A percentile compares a stretch with the other conserved stretches of the same genome.
phyloP scores from a whole-genome alignment of 78 protist genomes.

The Protostelium mycophagum region DNA sequence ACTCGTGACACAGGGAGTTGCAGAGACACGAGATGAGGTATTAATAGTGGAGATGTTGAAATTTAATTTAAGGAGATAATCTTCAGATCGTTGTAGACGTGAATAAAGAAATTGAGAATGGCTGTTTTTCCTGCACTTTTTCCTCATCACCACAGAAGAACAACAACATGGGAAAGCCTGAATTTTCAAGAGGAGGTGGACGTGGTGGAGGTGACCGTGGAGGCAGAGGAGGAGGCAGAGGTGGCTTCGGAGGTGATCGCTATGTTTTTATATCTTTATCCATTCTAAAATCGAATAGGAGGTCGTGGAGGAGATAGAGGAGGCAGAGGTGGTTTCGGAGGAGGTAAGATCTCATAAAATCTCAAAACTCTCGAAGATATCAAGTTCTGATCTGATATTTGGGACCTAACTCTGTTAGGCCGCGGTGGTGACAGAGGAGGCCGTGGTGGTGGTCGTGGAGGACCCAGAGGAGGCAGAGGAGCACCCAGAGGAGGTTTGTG shows the following conservation, averaged over 20 bases:
- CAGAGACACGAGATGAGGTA: too few relatives aligned
- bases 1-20: too few relatives aligned
- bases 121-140: too few relatives aligned
- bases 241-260: constrained; percentile 35
- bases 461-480: constrained; percentile 38
- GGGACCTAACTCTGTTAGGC: too few relatives aligned
- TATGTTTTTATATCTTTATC: neutral
- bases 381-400: too few relatives aligned
- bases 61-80: too few relatives aligned
- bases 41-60: too few relatives aligned
- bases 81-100: too few relatives aligned
- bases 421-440: constrained; percentile 49
- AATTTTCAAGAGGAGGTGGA: neutral
- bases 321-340: constrained; percentile 46
- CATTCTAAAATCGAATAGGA: constrained; percentile 19
- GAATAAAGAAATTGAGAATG: too few relatives aligned
- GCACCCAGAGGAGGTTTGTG: constrained; percentile 53
- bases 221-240: constrained; percentile 38
- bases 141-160: neutral
- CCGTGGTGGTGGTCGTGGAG: constrained; percentile 35
- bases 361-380: too few relatives aligned
- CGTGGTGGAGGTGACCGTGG: neutral
- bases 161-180: neutral
- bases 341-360: too few relatives aligned
- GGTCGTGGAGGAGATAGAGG: constrained; percentile 55